These are phyloP conservation scores for Epichloe coenophiala DNA, from an alignment of 2,329 filamentous ascomycete species.

Conservation along the genomic window DNA sequence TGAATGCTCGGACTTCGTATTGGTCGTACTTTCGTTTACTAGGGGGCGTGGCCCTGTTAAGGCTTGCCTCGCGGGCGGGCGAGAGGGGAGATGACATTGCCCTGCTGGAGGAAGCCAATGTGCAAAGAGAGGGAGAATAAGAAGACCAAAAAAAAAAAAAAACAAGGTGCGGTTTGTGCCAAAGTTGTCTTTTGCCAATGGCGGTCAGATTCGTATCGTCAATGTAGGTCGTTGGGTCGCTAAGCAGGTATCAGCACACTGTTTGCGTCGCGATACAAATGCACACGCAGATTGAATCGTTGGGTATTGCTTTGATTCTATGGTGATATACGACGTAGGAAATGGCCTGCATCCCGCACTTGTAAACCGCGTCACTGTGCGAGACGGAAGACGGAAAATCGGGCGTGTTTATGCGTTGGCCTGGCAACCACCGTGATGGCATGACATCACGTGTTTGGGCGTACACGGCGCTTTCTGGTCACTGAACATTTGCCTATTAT, in stretches of 20 bases:
- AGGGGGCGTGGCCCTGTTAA: conserved; percentile 24
- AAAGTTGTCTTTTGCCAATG: background rate
- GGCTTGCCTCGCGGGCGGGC: conserved; percentile 22
- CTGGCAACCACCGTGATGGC: background rate
- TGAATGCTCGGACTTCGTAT: conserved; percentile 21
- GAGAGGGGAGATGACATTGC: conserved; percentile 29
- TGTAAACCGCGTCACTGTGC: background rate
- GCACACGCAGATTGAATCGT: background rate
- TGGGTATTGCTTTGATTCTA: background rate
- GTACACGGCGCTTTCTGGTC: background rate
- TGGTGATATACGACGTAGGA: background rate
- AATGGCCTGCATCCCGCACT: background rate
- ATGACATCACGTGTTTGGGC: background rate
- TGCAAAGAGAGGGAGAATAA: background rate
- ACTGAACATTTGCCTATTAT: too few relatives aligned
- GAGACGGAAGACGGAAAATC: background rate
- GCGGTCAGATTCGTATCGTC: too few relatives aligned
- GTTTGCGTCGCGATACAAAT: background rate
- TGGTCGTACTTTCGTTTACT: conserved; percentile 17
- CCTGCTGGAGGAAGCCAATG: background rate
- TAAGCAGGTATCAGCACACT: background rate
- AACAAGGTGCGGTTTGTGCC: background rate
- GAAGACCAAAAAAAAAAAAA: too few relatives aligned
- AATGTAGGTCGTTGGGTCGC: too few relatives aligned
- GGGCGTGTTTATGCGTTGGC: background rate